Evolutionary conservation across 805 yeast species (phyloP).

Genomic region (Monosporozyma solicola): DNA sequence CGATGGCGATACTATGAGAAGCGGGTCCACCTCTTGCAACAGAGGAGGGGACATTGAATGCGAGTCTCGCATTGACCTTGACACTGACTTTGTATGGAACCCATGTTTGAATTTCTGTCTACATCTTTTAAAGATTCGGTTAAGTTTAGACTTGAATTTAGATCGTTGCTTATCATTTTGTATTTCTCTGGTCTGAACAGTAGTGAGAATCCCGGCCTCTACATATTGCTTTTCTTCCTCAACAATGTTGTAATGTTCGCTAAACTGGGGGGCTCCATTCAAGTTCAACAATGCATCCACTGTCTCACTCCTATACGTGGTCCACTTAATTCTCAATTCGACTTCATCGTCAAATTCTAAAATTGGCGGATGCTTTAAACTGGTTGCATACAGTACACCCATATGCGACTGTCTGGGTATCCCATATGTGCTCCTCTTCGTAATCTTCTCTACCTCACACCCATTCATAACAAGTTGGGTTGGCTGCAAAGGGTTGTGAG

Average conservation of each 20-base stretch:
- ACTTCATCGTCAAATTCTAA: not conserved
- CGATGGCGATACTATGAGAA: not conserved
- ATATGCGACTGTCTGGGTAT: not conserved
- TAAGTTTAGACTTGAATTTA: not conserved
- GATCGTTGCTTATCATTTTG: not conserved
- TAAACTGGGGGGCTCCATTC: not conserved
- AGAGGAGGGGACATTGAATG: not conserved
- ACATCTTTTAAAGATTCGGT: not conserved
- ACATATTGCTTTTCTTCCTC: not conserved
- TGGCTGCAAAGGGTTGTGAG: not conserved
- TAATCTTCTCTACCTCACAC: not conserved
- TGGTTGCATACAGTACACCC: not conserved
- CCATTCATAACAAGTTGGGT: not conserved
- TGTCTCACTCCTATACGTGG: not conserved
- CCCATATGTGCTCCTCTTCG: not conserved
- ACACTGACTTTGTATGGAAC: not conserved
- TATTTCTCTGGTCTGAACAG: not conserved
- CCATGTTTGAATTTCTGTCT: not conserved
- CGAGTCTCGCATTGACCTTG: too few species aligned
- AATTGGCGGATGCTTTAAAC: not conserved
- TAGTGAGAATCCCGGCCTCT: not conserved
- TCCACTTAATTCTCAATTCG: not conserved
- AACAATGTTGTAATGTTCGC: not conserved
- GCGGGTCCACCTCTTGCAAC: not conserved
- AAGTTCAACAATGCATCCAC: not conserved